Percentiles rank a stretch among this genome's conserved stretches.
Conservation (phyloP, 176 grass and related monocot genomes). For the Phyllostachys edulis region DNA sequence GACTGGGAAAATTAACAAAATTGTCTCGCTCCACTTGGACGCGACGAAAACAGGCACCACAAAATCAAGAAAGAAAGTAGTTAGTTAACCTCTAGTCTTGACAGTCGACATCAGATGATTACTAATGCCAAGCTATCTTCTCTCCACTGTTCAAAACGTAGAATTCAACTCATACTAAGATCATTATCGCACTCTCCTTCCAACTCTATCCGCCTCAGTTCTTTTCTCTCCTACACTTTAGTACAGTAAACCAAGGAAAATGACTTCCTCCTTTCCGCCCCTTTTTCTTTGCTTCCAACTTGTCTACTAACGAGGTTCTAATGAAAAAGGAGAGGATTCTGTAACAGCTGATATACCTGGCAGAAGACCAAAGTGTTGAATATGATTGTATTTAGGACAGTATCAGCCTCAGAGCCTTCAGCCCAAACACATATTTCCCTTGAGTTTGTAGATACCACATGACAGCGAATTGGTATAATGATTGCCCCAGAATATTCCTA, state of each 20-base stretch:
- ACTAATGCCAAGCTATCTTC: not conserved
- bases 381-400: conserved; percentile 79
- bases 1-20: not conserved
- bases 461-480: conserved; percentile 65
- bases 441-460: conserved; percentile 86
- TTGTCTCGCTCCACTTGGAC: not conserved
- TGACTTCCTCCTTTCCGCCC: not conserved
- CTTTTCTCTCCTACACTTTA: not conserved
- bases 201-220: not conserved
- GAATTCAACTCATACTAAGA: not conserved
- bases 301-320: not conserved
- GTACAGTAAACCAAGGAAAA: not conserved
- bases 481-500: conserved; percentile 85
- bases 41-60: not conserved
- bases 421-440: conserved; percentile 64
- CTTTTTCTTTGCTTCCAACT: not conserved
- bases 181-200: not conserved
- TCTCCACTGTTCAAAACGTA: not conserved
- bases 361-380: conserved; percentile 98
- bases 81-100: not conserved
- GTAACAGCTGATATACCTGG: conserved; percentile 51
- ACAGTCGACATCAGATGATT: not conserved
- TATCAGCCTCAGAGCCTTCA: conserved; percentile 47
- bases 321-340: not conserved
- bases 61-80: not conserved